Percentiles rank a stretch among this genome's conserved stretches.
These are phyloP conservation scores for Cladorrhinum sp. DNA, from an alignment of 2,329 filamentous ascomycete species.

Conservation along the genomic window DNA sequence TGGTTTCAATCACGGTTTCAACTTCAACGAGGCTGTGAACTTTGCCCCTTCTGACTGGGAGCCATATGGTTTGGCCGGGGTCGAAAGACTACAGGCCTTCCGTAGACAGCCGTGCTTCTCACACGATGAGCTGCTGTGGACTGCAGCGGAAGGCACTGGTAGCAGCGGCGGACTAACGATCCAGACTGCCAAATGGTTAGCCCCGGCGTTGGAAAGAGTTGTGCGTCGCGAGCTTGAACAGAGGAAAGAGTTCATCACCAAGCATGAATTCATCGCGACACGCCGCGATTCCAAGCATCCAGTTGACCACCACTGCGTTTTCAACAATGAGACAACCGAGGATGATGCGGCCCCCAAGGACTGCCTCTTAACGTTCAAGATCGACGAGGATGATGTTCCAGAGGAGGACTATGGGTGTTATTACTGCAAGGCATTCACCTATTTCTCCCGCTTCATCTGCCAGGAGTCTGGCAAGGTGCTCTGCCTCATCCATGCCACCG, in stretches of 20 bases:
- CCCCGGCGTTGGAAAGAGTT: conserved; percentile 78
- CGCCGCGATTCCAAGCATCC: conserved; percentile 52
- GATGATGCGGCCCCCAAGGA: conserved; percentile 21
- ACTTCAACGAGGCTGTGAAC: conserved; percentile 98
- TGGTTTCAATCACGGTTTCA: conserved; percentile 98
- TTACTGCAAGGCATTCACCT: conserved; percentile 90
- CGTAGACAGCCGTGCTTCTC: conserved; percentile 94
- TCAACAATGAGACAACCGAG: conserved; percentile 46
- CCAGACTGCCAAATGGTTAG: conserved; percentile 91
- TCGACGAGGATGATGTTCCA: conserved; percentile 71
- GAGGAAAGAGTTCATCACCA: conserved; percentile 62
- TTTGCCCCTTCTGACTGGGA: conserved; percentile 97
- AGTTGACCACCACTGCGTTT: conserved; percentile 54
- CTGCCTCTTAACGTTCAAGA: conserved; percentile 60
- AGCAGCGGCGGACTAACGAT: conserved; percentile 65
- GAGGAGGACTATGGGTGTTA: conserved; percentile 92
- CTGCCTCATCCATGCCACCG: conserved; percentile 81
- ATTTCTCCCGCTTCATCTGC: conserved; percentile 87
- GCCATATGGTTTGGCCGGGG: conserved; percentile 80
- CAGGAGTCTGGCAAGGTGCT: conserved; percentile 74
- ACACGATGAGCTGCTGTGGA: conserved; percentile 90
- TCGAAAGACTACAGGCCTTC: conserved; percentile 82
- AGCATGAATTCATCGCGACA: conserved; percentile 27
- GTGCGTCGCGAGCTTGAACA: conserved; percentile 68
- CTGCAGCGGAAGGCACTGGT: conserved; percentile 72